Conservation (phyloP, 2,329 filamentous ascomycete species). For the Aspergillus tamarii region DNA sequence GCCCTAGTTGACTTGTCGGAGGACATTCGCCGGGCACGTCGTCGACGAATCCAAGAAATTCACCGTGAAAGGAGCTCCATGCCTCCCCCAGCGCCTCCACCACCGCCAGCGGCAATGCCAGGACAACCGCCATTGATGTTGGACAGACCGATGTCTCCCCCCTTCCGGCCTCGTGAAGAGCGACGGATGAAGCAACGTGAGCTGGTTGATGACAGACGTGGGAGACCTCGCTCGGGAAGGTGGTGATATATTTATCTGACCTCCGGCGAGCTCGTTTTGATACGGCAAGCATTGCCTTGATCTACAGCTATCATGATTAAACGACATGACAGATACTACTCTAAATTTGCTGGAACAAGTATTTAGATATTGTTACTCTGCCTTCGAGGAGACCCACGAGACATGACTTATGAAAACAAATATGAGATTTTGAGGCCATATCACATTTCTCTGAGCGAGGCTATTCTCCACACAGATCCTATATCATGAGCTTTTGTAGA, state of each 20-base stretch:
- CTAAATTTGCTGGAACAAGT: not conserved
- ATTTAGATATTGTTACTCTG: not conserved
- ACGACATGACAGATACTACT: not conserved
- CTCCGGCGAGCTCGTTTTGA: too few relatives aligned
- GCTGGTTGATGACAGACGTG: slow-evolving; percentile 26
- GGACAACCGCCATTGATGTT: slow-evolving; percentile 20
- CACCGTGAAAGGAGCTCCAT: slow-evolving; percentile 48
- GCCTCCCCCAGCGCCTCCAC: slow-evolving; percentile 19
- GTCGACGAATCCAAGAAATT: slow-evolving; percentile 62
- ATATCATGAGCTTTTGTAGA: not conserved
- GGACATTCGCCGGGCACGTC: slow-evolving; percentile 71
- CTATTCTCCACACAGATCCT: not conserved
- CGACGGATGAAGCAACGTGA: slow-evolving; percentile 32
- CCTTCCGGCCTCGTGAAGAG: slow-evolving; percentile 22
- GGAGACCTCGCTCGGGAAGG: slow-evolving; percentile 16
- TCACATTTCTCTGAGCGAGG: not conserved
- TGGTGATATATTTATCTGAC: slow-evolving; percentile 14
- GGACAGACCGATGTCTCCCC: slow-evolving; percentile 25
- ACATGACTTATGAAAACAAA: not conserved
- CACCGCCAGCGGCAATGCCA: slow-evolving; percentile 17
- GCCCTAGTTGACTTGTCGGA: slow-evolving; percentile 82
- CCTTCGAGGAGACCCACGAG: not conserved
- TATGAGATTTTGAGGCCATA: not conserved
- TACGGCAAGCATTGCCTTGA: not conserved
- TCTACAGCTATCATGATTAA: not conserved